Base-by-base conservation (phyloP, 2,329 filamentous ascomycete genomes). In the Phoma herbarum region DNA sequence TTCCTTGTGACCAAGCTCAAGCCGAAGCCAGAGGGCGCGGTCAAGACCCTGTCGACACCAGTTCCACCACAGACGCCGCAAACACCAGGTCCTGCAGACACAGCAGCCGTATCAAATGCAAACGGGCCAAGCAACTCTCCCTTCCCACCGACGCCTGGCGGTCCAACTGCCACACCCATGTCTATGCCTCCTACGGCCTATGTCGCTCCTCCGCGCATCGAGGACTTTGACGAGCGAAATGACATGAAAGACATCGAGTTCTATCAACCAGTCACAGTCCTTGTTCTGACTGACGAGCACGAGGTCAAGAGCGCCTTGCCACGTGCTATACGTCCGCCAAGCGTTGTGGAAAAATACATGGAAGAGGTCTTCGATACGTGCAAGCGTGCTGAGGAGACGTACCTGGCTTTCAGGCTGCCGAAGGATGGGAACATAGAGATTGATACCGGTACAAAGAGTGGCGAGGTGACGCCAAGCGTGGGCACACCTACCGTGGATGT, bases 1-100 rank as follows among this genome's bases (percentile, higher is more conserved):
- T 95, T 94, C 70, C 80, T 95, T 11, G 87, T 93, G 59, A 89
- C 91, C 6, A 87, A 90, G 47, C 89, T 89, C 73, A 90, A 56
- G 77, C 78, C 50, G 37, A 73, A 61, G 64, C 69, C 56, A 64
- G 67, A 64, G 29, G 88, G 87, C 65, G 61, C 54, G 59, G 16
- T 67, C 66, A 61, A 61, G 62, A 28, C 59, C 68, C 73, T 37
- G 57, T 68, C 49, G 49, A 79, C 52, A 64, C 79, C 61, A 26
- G 67, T 62, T 31, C 64, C 67, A 5, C 59, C 46, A 11, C 50
- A 51, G 16, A 61, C 56, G 14, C 37, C 18, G 20, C 37, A 41
- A 20, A 41, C 67, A 4, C 59, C 46, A 18, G 25, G 22, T 12
- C 45, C 56, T 39, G 23, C 46, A 29, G 31, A 28, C 8, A 37